Base-by-base conservation (phyloP, 768 basidiomycete genomes). In the Fistulinella prunicolor region DNA sequence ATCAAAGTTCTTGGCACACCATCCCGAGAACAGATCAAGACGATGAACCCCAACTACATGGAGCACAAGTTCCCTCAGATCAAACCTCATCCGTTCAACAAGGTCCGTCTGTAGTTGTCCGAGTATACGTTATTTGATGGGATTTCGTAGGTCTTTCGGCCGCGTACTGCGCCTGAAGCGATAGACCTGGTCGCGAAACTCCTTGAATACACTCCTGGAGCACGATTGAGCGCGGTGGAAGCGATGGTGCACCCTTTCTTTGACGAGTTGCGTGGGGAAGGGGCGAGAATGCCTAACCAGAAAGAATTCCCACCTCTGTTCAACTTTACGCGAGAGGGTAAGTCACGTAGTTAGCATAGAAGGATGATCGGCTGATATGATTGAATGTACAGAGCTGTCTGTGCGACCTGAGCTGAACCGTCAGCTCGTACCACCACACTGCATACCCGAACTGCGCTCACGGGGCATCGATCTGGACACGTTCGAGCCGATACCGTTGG, bases 11-110 rank as follows among this genome's bases (percentile, higher is more conserved):
- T 99, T 45, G 96, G 96, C 14, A 99, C 96, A 19, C 96, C 96
- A 3, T 94, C 96, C 50, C 78, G 95, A 58, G 96, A 98, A 66
- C 96, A 99, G 71, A 99, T 99, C 81, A 98, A 99, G 85, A 98
- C 96, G 58, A 99, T 99, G 96, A 99, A 99, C 72, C 96, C 96
- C 46, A 99, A 99, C 75, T 99, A 99, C 73, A 98, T 98, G 96
- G 96, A 99, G 67, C 96, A 99, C 82, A 97, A 98, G 72, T 99
- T 99, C 77, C 96, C 96, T 2, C 95, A 98, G 72, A 99, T 99
- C 77, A 94, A 95, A 67, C 93, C 94, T n/a, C 95, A 98, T 65
- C 94, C 94, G 0, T 98, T 98, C 77, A 88, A 86, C 65, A 98
- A 98, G 84, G 92, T 91, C 16, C 21, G 60, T 47, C 5, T 50